These are phyloP conservation scores for Chlamydomonas sp. DNA, from an alignment of 139 green algal species.

Conservation along the genomic window DNA sequence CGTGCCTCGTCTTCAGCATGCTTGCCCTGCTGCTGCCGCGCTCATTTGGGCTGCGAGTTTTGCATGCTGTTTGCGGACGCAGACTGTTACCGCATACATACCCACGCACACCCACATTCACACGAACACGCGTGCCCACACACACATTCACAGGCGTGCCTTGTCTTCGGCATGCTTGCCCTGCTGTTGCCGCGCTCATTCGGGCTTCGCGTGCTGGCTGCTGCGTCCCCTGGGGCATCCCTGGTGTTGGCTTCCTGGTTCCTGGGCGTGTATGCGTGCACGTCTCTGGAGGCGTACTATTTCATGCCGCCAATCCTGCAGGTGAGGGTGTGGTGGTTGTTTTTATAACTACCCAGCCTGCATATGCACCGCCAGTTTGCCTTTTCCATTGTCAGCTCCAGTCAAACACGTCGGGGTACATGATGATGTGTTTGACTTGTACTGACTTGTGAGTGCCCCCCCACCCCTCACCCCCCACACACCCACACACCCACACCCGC, in stretches of 20 bases:
- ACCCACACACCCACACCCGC: too few species aligned
- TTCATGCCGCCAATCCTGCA: conserved; percentile 6
- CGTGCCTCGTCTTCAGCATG: conserved; percentile 23
- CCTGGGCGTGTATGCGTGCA: conserved; percentile 16
- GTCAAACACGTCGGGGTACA: too few species aligned
- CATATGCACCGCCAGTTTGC: too few species aligned
- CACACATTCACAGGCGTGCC: neutral
- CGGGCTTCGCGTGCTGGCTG: neutral
- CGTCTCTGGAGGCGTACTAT: neutral
- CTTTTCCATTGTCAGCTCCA: too few species aligned
- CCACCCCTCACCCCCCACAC: too few species aligned
- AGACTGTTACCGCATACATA: too few species aligned
- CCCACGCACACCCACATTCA: neutral
- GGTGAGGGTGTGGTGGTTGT: neutral
- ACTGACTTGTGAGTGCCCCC: neutral
- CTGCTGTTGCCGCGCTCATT: neutral
- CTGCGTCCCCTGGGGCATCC: too few species aligned
- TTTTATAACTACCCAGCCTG: neutral
- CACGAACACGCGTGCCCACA: conserved; percentile 1
- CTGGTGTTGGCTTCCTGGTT: conserved; percentile 21
- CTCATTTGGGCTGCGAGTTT: conserved; percentile 5
- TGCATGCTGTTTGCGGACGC: too few species aligned
- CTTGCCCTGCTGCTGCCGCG: conserved; percentile 24
- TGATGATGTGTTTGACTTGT: neutral
- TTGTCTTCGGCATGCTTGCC: conserved; percentile 10